Base-by-base conservation (phyloP, 768 basidiomycete genomes). In the Peribolospora kevripleyi region DNA sequence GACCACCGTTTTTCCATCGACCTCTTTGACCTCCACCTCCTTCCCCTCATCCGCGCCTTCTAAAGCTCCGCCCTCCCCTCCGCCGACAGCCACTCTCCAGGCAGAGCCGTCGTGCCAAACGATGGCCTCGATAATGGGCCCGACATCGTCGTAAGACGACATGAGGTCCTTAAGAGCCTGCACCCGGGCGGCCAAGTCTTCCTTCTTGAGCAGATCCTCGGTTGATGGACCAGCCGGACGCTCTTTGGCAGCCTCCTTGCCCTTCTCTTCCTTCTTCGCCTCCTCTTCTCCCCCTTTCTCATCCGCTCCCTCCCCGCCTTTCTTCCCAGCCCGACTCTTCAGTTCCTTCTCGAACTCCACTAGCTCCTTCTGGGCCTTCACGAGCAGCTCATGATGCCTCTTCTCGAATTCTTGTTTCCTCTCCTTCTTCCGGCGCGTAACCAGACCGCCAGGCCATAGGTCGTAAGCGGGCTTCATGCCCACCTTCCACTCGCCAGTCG, bases 401-500 rank as follows among this genome's bases (percentile, higher is more conserved):
- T 45, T 42, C 14, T 58, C 57, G 42, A 55, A 54, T 42, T 47
- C 50, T 5, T 11, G 48, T 49, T 54, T 54, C 13, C 57, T 48
- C 41, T 58, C 57, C 46, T 42, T 46, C 41, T 54, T 54, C 45
- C 57, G 7, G 6, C 57, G 41, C 5, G n/a, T 25, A 9, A 58
- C 54, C 5, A 58, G 50, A 51, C 55, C 54, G 8, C 41, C 42
- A 9, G 57, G 57, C 41, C 48, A 58, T 25, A 58, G 54, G 8
- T 58, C 57, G 49, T 50, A 58, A 8, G 57, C 57, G 10, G 14
- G 53, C 54, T 58, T 58, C 42, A 48, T 51, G 5, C 54, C 57
- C 11, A 51, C 50, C 42, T 55, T 58, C 57, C 57, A 58, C 25
- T 51, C 46, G 6, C 46, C 46, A 5, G 57, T 37, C 3, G 57